Evolutionary conservation across 192 early-diverging fungal species (phyloP).

Genomic region (Backusella australiensis): DNA sequence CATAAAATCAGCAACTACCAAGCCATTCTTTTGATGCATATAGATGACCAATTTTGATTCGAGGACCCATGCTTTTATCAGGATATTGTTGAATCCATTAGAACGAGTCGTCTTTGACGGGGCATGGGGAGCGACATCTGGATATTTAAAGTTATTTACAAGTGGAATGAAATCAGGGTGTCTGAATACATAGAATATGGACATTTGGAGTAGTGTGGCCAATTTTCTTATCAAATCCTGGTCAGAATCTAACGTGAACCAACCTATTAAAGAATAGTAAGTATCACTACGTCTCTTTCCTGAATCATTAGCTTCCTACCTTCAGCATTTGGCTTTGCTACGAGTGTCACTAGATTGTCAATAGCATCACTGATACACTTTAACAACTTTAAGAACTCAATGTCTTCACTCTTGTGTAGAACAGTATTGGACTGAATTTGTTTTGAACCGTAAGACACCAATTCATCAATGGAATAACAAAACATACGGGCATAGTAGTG

Average conservation of each 20-base stretch:
- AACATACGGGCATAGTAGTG: constrained; percentile 38
- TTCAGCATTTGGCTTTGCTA: neutral
- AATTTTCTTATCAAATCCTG: constrained; percentile 5
- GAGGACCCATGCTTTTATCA: constrained; percentile 23
- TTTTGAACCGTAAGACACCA: constrained; percentile 24
- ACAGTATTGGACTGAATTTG: constrained; percentile 1
- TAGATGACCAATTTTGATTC: constrained; percentile 6
- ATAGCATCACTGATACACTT: constrained; percentile 24
- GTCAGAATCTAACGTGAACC: neutral
- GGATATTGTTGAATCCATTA: constrained; percentile 25
- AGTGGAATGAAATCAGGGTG: constrained; percentile 38
- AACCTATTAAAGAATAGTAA: constrained; percentile 4
- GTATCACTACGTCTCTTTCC: neutral
- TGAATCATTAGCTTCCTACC: constrained; percentile 3
- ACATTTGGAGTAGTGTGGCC: constrained; percentile 18
- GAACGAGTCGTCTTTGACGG: constrained; percentile 19
- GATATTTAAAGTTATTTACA: constrained; percentile 28
- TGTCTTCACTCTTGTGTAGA: constrained; percentile 34
- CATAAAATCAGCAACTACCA: neutral
- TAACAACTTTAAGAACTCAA: constrained; percentile 37
- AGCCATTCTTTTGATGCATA: neutral
- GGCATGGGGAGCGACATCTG: constrained; percentile 17
- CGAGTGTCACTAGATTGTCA: constrained; percentile 13
- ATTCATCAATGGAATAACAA: constrained; percentile 24
- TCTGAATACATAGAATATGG: constrained; percentile 29